phyloP scores from a whole-genome alignment of 345 rosid genomes.

The Cochlearia excelsa region DNA sequence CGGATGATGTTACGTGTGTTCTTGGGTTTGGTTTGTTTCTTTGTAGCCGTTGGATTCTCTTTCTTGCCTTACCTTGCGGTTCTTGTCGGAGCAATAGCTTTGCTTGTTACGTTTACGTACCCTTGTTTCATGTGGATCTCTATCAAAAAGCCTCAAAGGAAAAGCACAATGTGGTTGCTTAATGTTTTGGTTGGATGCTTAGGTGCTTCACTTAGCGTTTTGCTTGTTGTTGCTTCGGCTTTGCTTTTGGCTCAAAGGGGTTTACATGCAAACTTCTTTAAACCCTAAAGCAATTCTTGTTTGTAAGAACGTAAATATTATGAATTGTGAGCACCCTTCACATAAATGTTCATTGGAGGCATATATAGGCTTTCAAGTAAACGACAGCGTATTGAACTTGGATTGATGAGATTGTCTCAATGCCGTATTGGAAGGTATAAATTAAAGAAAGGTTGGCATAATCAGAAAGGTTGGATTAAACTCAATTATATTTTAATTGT shows the following conservation, averaged over 20 bases:
- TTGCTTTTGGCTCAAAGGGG: slow-evolving; percentile 49
- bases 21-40: slow-evolving; percentile 43
- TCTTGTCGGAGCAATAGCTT: slow-evolving; percentile 54
- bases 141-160: slow-evolving; percentile 44
- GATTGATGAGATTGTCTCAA: neutral
- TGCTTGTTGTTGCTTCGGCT: slow-evolving; percentile 46
- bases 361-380: neutral
- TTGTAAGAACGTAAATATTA: slow-evolving; percentile 17
- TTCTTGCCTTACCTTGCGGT: slow-evolving; percentile 54
- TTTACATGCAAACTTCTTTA: slow-evolving; percentile 52
- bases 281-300: slow-evolving; percentile 40
- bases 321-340: slow-evolving; percentile 1
- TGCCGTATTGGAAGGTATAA: too few species aligned
- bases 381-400: slow-evolving; percentile 1
- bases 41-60: slow-evolving; percentile 55
- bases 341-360: slow-evolving; percentile 1
- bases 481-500: too few species aligned
- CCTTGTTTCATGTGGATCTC: slow-evolving; percentile 75
- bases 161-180: slow-evolving; percentile 48
- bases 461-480: too few species aligned
- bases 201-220: slow-evolving; percentile 48
- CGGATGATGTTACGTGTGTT: slow-evolving; percentile 43
- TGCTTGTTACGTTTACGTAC: slow-evolving; percentile 60
- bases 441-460: too few species aligned
- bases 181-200: slow-evolving; percentile 54